Evolutionary conservation across 2,329 filamentous ascomycete genomes (phyloP), one percentile per base, ranked within the genome.

Genomic region (Emmonsiellopsis sp.): DNA sequence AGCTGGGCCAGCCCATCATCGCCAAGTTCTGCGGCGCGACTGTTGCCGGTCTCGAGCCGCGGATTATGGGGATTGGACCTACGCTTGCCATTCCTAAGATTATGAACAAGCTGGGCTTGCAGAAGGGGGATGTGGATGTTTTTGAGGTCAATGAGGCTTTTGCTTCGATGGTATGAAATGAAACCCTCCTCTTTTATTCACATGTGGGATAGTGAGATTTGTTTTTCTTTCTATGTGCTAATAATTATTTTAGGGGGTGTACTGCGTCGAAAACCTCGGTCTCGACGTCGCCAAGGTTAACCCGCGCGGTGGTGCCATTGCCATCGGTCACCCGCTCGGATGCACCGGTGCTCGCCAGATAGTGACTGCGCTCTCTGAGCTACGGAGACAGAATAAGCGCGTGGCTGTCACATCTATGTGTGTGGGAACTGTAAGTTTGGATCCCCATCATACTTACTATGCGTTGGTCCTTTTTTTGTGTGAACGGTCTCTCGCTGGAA

Each of bases 341-440:
- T 92, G 88, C 70, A 96, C 92, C 0, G 91, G 91, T 53, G 91
- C 90, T 11, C 81, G 91, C 63, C 91, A 96, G 74, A 88, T 95
- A 40, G 88, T 87, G 60, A 95, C 91, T 34, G 75, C 95, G 62
- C 75, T 96, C 57, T 91, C 89, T 58, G 91, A 95, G 79, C 73
- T 95, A 60, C 85, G 81, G 77, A 79, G 91, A 68, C 89, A 81
- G 53, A 82, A 84, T 52, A 79, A 92, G 77, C 85, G 85, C 76
- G 71, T 96, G 54, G 90, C 90, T 36, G 82, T 94, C 44, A 95
- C 88, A 14, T 90, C 85, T 66, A 96, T 96, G 92, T 96, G 91
- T 71, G 76, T 96, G 42, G 92, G 91, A 55, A 96, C 90, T 1
- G 91, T 71, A 61, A 65, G 89, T 57, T 89, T 94, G 88, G 8